Conservation (phyloP, 139 green algal species). For the Pedinophyceae sp. region DNA sequence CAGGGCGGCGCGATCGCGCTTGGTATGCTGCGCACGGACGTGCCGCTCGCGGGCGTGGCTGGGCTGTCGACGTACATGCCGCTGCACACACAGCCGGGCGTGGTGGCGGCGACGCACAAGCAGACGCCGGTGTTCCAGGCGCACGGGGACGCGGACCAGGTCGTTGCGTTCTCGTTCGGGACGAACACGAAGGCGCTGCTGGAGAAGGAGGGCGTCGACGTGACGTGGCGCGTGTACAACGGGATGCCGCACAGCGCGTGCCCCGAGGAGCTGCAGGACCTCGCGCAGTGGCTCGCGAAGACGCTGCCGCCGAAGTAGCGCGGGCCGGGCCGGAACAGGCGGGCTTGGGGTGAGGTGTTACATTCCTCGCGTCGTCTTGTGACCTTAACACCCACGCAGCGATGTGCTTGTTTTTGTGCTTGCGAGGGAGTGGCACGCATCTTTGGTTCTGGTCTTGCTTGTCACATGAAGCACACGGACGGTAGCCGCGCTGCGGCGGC, state of each 20-base stretch:
- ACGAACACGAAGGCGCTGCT: neutral
- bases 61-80: neutral
- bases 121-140: neutral
- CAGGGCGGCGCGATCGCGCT: slow-evolving; percentile 5
- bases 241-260: slow-evolving; percentile 21
- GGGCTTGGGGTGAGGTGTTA: too few relatives aligned
- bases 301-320: too few relatives aligned
- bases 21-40: neutral
- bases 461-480: too few relatives aligned
- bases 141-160: neutral
- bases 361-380: too few relatives aligned
- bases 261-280: slow-evolving; percentile 18
- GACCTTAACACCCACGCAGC: too few relatives aligned
- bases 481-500: too few relatives aligned
- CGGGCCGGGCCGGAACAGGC: too few relatives aligned
- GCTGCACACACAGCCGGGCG: neutral
- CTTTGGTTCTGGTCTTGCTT: too few relatives aligned
- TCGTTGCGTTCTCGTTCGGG: neutral
- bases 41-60: neutral
- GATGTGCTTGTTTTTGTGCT: too few relatives aligned
- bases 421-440: too few relatives aligned
- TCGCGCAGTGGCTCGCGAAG: slow-evolving; percentile 12
- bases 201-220: neutral
- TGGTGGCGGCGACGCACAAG: neutral
- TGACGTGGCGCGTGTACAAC: slow-evolving; percentile 11